phyloP scores from a whole-genome alignment of 1,284 basidiomycete species.

The Wallemia mellicola region DNA sequence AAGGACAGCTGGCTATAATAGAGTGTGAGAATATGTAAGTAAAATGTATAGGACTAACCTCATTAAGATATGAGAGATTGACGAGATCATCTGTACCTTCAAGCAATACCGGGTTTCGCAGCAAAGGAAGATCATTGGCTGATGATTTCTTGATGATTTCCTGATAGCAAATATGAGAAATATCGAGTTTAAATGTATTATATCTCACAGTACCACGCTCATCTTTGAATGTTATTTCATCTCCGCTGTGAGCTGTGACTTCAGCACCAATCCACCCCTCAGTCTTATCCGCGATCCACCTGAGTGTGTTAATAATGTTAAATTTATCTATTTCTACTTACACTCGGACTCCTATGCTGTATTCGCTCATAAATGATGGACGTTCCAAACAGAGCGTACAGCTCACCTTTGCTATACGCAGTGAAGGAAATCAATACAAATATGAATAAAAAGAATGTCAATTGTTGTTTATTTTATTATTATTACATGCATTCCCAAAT shows the following conservation, averaged over 20 bases:
- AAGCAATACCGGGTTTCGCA: conserved; percentile 82
- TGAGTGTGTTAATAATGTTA: background rate
- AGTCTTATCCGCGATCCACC: conserved; percentile 62
- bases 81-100: conserved; percentile 96
- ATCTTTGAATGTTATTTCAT: conserved; percentile 44
- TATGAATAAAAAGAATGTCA: too few species aligned
- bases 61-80: conserved; percentile 88
- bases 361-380: background rate
- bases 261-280: conserved; percentile 73
- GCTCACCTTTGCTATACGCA: background rate
- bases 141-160: conserved; percentile 48
- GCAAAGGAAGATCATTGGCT: conserved; percentile 48
- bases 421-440: too few species aligned
- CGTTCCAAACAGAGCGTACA: background rate
- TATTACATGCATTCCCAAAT: too few species aligned
- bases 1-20: conserved; percentile 28
- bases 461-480: too few species aligned
- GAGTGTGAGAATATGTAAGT: background rate
- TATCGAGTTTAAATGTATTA: conserved; percentile 2
- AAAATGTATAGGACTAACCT: conserved; percentile 36
- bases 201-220: conserved; percentile 51
- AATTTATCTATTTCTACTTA: too few species aligned
- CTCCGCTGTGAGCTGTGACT: conserved; percentile 30
- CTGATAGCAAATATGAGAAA: conserved; percentile 16
- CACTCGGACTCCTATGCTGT: background rate